A percentile compares a stretch with the other conserved stretches of the same genome.
phyloP scores from a whole-genome alignment of 2,329 filamentous ascomycete genomes.

The Camillea tinctor region DNA sequence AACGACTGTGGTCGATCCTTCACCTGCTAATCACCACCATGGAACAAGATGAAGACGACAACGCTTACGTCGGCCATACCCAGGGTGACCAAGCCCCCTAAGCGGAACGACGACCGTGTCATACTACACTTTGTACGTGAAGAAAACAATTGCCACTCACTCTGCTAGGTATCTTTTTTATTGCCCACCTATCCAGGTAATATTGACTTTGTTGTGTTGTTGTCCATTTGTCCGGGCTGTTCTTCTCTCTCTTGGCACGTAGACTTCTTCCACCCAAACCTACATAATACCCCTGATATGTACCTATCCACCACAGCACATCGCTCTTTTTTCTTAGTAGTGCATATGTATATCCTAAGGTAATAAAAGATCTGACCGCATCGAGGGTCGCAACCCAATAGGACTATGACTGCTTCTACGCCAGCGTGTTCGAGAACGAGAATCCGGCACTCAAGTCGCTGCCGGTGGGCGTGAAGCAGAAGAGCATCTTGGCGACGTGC shows the following conservation, averaged over 20 bases:
- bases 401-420: constrained; percentile 93
- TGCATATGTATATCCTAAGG: background rate
- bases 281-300: background rate
- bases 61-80: constrained; percentile 19
- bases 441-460: constrained; percentile 69
- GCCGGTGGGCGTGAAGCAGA: constrained; percentile 85
- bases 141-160: background rate
- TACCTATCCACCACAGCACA: background rate
- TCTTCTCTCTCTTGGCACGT: too few relatives aligned
- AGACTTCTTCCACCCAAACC: background rate
- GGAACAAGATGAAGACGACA: constrained; percentile 29
- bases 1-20: background rate
- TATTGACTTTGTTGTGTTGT: too few relatives aligned
- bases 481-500: constrained; percentile 88
- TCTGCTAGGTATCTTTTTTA: background rate
- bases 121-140: constrained; percentile 77
- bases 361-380: background rate
- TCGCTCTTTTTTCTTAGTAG: background rate
- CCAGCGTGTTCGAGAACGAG: constrained; percentile 82
- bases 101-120: constrained; percentile 61
- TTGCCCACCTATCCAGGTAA: background rate
- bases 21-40: constrained; percentile 19
- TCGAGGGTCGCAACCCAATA: constrained; percentile 31
- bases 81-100: constrained; percentile 26
- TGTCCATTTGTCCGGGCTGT: too few relatives aligned